Evolutionary conservation across 306 rosid genomes (phyloP), one percentile per base, ranked within the genome.

Genomic region (Trifolium subterraneum): DNA sequence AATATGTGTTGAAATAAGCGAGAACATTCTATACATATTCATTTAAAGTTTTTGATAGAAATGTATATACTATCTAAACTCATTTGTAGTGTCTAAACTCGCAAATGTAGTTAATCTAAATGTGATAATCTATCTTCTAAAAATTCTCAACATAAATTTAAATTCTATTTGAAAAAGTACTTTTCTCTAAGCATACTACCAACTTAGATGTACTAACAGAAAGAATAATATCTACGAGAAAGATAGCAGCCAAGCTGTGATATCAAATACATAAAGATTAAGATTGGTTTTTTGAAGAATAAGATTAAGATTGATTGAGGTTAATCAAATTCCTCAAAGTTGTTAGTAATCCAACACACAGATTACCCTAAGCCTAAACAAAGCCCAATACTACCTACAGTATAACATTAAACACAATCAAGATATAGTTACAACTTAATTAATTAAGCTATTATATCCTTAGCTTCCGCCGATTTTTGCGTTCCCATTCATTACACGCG

Each of bases 401-500:
- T 27, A 27, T 27, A 27, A 27, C 31, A 27, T 27, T 18, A 59
- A 14, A 14, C 44, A 62, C 12, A 55, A 29, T 62, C 14, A 73
- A 73, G 7, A 77, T 61, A 41, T 27, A 65, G 59, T 50, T 79
- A 66, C 31, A n/a, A n/a, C n/a, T n/a, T n/a, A n/a, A n/a, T 72
- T 68, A 66, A 77, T 78, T 74, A 72, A 31, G 36, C 22, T 41
- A 39, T 23, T 41, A 39, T 23, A 68, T 4, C 78, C 80, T 6
- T 48, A 72, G 82, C 83, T 83, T 79, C 81, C 80, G 83, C 83
- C 89, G 83, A 60, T 25, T 9, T 79, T 79, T 54, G 18, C 87
- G 86, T 72, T 77, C 36, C 67, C 75, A 36, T 79, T 42, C 47
- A 59, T 68, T 55, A 66, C 82, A 79, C 96, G 89, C 87, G 90